Evolutionary conservation across 805 yeast genomes (phyloP), one percentile per base, ranked within the genome.

Genomic region (Metschnikowia gruessii): DNA sequence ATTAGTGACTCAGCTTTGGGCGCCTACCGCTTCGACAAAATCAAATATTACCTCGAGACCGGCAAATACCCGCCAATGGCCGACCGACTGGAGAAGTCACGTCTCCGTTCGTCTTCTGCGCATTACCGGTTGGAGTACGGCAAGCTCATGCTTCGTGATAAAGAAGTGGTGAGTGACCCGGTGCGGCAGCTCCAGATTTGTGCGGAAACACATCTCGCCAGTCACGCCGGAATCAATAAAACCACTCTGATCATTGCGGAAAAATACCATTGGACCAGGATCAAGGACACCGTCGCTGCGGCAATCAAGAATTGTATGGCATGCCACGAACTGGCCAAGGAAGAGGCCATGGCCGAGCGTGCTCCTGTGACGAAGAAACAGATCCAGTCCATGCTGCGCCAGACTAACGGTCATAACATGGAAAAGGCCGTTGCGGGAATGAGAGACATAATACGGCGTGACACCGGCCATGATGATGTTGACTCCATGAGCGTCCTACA

Each of bases 161-260:
- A 83, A 50, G 95, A 88, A 62, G 97, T 92, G n/a, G 77, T 92
- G 1, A 72, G 84, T 28, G 91, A 86, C 51, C 85, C 87, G 0
- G 79, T 74, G 1, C 78, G 83, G 42, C 98, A 91, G 65, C 61
- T 84, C 38, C 83, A 81, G 52, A 82, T 92, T 26, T 87, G 91
- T 29, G 75, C 80, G 8, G 85, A 83, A 37, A 68, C 81, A 17
- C 99, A 92, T 62, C 61, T 75, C 52, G 64, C 75, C 17, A 79
- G 76, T 37, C 99, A 92, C 61, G 83, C 83, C 11, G 98, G 98
- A 10, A 89, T 92, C 52, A 92, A 92, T 67, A 87, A 84, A 59
- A 83, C 95, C 1, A 90, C 97, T 0, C 70, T 92, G 0, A 68
- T 77, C 15, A 79, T 94, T 15, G 79, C 91, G 1, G 94, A 86